Conservation (phyloP, 129 eudicot species). For the Logfia minima region DNA sequence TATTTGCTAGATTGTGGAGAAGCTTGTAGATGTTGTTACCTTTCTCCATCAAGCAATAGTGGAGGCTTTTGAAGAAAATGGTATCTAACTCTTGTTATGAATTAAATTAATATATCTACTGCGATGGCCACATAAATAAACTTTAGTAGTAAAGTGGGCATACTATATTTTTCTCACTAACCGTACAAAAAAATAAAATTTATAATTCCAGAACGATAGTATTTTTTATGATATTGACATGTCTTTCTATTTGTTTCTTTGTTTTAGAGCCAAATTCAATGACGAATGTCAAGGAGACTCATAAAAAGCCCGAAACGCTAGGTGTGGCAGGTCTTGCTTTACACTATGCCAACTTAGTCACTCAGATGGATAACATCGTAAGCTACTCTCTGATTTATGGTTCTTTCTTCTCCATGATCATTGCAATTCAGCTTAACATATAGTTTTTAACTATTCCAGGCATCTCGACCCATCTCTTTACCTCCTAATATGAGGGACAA, state of each 20-base stretch:
- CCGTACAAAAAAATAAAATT: background rate
- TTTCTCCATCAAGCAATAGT: conserved; percentile 79
- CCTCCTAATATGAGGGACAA: conserved; percentile 79
- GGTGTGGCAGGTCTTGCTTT: conserved; percentile 93
- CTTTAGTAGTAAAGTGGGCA: background rate
- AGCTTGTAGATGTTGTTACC: conserved; percentile 82
- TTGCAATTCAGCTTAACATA: conserved; percentile 4
- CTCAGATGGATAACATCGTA: conserved; percentile 87
- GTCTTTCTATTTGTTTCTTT: background rate
- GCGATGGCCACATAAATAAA: background rate
- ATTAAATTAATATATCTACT: too few relatives aligned
- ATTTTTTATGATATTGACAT: background rate
- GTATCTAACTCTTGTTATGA: conserved; percentile 35
- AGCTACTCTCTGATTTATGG: conserved; percentile 31
- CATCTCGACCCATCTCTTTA: conserved; percentile 77
- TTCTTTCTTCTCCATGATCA: conserved; percentile 11
- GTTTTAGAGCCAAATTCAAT: conserved; percentile 37
- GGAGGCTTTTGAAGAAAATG: conserved; percentile 77
- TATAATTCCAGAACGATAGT: background rate
- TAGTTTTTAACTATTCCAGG: conserved; percentile 40
- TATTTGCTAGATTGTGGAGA: conserved; percentile 72
- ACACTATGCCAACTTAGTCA: conserved; percentile 85
- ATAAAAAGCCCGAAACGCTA: conserved; percentile 56
- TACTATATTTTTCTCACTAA: background rate
- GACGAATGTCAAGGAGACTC: conserved; percentile 35